A percentile compares a stretch with the other conserved stretches of the same genome.
Conservation (phyloP, 495 filamentous ascomycete genomes). For the Poronia punctata region DNA sequence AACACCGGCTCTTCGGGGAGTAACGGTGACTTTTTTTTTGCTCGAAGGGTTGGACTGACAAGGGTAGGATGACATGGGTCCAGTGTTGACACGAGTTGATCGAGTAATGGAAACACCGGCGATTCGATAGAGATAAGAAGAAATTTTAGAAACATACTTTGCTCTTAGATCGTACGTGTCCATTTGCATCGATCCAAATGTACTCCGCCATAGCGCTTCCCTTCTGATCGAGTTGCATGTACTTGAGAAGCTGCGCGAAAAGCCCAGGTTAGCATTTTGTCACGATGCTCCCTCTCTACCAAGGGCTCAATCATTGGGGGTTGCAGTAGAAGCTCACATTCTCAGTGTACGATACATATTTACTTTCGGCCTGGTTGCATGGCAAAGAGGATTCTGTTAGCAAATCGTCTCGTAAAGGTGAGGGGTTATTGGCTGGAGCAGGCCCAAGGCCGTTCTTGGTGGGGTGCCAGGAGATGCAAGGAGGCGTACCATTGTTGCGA, state of each 20-base stretch:
- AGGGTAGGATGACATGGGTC: not conserved
- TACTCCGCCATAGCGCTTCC: constrained; percentile 86
- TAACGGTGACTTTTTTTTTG: not conserved
- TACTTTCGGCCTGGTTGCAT: constrained; percentile 43
- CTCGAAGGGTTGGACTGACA: not conserved
- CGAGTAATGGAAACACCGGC: constrained; percentile 23
- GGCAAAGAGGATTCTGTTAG: constrained; percentile 42
- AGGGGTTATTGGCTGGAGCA: constrained; percentile 26
- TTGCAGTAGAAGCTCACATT: constrained; percentile 41
- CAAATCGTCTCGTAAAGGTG: constrained; percentile 27
- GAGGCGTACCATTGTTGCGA: constrained; percentile 25
- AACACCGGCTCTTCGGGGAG: not conserved
- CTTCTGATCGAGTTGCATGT: constrained; percentile 83
- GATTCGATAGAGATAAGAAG: constrained; percentile 23
- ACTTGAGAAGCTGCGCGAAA: constrained; percentile 70
- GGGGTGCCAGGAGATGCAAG: constrained; percentile 21
- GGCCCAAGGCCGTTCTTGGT: constrained; percentile 13
- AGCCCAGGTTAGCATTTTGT: constrained; percentile 15
- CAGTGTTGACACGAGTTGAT: constrained; percentile 14
- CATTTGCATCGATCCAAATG: constrained; percentile 79
- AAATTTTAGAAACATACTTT: constrained; percentile 49
- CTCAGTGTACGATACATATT: constrained; percentile 58
- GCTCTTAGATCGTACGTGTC: constrained; percentile 27
- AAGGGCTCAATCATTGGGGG: constrained; percentile 9
- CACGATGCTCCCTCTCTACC: not conserved